Conservation (phyloP, 2,329 filamentous ascomycete genomes). For the Claviceps sorghi region DNA sequence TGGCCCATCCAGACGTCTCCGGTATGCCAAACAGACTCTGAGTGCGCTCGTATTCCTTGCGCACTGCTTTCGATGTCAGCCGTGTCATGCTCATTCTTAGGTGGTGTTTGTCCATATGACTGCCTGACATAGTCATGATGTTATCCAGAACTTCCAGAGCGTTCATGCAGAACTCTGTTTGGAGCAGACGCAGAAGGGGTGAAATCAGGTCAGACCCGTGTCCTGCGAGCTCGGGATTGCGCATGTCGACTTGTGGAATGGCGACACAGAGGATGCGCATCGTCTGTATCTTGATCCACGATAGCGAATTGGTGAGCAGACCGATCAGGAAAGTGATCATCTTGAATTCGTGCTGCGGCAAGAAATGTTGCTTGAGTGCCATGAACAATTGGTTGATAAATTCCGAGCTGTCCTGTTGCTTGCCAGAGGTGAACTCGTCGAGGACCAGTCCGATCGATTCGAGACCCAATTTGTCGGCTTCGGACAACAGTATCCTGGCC, state of each 20-base stretch:
- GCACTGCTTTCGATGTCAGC: slow-evolving; percentile 67
- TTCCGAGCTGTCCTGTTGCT: slow-evolving; percentile 54
- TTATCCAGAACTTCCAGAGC: slow-evolving; percentile 85
- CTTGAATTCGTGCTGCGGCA: slow-evolving; percentile 68
- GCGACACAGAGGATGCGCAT: slow-evolving; percentile 80
- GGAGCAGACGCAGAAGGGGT: slow-evolving; percentile 71
- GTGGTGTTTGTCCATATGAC: slow-evolving; percentile 85
- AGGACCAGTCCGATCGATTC: slow-evolving; percentile 54
- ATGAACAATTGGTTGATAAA: slow-evolving; percentile 62
- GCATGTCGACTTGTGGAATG: slow-evolving; percentile 86
- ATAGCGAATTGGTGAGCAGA: slow-evolving; percentile 70
- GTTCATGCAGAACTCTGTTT: slow-evolving; percentile 87
- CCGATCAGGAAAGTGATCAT: slow-evolving; percentile 85
- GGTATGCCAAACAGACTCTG: slow-evolving; percentile 94
- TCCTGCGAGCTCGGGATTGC: slow-evolving; percentile 71
- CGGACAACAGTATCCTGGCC: slow-evolving; percentile 54
- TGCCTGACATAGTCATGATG: slow-evolving; percentile 86
- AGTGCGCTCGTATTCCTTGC: slow-evolving; percentile 88
- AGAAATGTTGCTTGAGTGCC: slow-evolving; percentile 62
- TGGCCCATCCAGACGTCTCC: slow-evolving; percentile 89
- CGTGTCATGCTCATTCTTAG: slow-evolving; percentile 97
- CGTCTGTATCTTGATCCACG: slow-evolving; percentile 84
- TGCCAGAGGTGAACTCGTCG: slow-evolving; percentile 51
- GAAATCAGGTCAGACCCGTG: slow-evolving; percentile 94
- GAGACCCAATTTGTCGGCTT: slow-evolving; percentile 60